Evolutionary conservation across 2,329 filamentous ascomycete species (phyloP), one percentile per base, ranked within the genome.

Genomic region (Pseudocercospora macadamiae): DNA sequence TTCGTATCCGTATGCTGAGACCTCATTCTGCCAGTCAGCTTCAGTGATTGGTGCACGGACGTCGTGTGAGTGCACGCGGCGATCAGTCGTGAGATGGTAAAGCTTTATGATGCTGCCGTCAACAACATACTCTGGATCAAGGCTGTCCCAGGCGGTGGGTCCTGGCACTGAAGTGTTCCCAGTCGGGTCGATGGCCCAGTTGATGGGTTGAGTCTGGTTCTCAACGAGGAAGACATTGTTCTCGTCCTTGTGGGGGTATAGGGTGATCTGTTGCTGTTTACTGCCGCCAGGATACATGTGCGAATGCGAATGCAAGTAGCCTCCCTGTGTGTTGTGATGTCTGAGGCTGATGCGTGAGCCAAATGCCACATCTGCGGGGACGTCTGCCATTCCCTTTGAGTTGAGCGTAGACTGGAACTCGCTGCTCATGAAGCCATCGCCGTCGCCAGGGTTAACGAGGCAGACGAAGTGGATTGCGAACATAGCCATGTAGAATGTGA

Each of bases 371-470:
- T 99, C 93, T 26, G 90, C 95, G 1, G 95, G 89, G 4, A 96
- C 92, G 75, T 96, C 92, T 73, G 91, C 88, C 95, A 99, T 99
- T 54, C 86, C 88, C 82, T 97, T 99, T 70, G 87, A 93, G 79
- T 97, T 99, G 66, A 99, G 82, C 2, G 95, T 97, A 28, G 95
- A 90, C 79, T 99, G 95, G 81, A 99, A 99, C 73, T 99, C 95
- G 55, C 93, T 96, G 73, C 93, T 97, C 95, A 99, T 99, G 82
- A 99, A 99, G 55, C 95, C 95, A 76, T 99, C 95, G 55, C 95
- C 95, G 53, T 99, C 95, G 60, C 95, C 95, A 25, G 95, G 95
- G 78, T 99, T 99, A 60, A 89, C 85, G 39, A 99, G 84, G 80
- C 91, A 96, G 67, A 93, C 68, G 77, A 99, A 99, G 81, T 99